Base-by-base conservation (phyloP, 768 basidiomycete species). In the Termitomyces sp. region DNA sequence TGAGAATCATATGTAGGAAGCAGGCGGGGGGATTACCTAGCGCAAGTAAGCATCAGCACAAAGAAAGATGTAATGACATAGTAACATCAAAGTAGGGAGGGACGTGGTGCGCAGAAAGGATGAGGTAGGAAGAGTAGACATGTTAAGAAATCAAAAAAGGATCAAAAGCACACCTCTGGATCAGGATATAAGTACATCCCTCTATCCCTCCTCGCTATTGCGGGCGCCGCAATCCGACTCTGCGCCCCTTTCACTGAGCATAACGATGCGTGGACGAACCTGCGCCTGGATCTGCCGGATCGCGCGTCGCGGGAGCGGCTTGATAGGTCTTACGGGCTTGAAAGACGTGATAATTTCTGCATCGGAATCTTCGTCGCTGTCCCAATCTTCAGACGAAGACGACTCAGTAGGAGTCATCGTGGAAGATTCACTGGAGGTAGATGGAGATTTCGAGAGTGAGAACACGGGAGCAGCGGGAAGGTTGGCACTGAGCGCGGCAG, bases 281-380 rank as follows among this genome's bases (percentile, higher is more conserved):
- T 3, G 47, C 14, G 21, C 1, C 47, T 34, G 47, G 12, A 9
- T 23, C 30, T 34, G 47, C 23, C 8, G 19, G 3, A 16, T 21
- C 32, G 21, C 21, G 4, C 32, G 27, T 28, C 32, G 32, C 16
- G 47, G 47, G 8, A 48, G 47, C 19, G 47, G 47, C 21, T 16
- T 34, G 19, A 48, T 8, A 23, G 32, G 32, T 23, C 81, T 72
- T 1, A 64, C 62, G 37, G 78, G 73, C 23, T 69, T 63, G 48
- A 79, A 68, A n/a, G 72, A 73, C 11, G 68, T 73, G 52, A 77
- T 73, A 47, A 74, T 74, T 59, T 74, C 74, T 35, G 69, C 69
- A 50, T 69, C 68, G 41, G 60, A 63, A 57, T 72, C 72, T 30
- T 72, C 73, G 37, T 72, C 72, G 28, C 61, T 61, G 45, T 76